Evolutionary conservation across 345 rosid species (phyloP).

Genomic region (Citrus glauca): DNA sequence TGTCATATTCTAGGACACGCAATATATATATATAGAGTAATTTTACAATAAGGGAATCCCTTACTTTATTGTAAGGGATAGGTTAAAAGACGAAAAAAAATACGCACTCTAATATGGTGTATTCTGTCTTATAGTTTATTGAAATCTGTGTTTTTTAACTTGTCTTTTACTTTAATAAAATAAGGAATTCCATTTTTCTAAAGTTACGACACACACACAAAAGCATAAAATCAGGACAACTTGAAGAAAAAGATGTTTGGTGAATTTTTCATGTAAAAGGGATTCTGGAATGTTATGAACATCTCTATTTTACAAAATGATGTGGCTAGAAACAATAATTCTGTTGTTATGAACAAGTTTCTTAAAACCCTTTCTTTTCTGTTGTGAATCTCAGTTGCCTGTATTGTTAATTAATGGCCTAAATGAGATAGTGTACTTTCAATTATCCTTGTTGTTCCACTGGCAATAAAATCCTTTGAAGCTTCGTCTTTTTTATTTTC

Average conservation of each 20-base stretch:
- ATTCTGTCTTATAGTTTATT: no score
- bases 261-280: neutral
- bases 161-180: no score
- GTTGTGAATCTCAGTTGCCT: neutral
- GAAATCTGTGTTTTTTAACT: no score
- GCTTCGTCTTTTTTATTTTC: neutral
- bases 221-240: neutral
- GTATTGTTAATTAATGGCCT: neutral
- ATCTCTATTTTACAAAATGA: neutral
- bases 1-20: neutral
- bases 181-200: no score
- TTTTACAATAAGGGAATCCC: no score
- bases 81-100: no score
- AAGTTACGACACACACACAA: no score
- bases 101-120: no score
- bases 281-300: neutral
- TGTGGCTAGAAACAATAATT: neutral
- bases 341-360: neutral
- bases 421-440: neutral
- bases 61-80: no score
- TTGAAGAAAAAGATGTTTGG: neutral
- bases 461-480: neutral
- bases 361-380: neutral
- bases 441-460: neutral
- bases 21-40: no score